These are phyloP conservation scores for Cercophora sp. DNA, from an alignment of 495 filamentous ascomycete genomes.

Conservation along the genomic window DNA sequence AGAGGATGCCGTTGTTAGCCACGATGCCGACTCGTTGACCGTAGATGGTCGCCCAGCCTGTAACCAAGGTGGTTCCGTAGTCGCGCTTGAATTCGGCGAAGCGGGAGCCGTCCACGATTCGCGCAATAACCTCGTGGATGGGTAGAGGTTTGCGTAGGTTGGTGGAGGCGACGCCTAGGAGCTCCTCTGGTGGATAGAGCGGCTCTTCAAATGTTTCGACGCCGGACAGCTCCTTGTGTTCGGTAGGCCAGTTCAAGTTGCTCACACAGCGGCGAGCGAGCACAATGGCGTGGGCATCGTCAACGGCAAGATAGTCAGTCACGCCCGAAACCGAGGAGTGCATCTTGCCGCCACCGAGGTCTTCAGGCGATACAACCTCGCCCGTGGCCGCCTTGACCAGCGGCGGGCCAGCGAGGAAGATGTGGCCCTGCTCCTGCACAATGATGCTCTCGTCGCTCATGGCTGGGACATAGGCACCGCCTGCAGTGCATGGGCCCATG, in stretches of 20 bases:
- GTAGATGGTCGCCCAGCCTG: constrained; percentile 88
- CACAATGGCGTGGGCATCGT: constrained; percentile 89
- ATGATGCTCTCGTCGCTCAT: constrained; percentile 99
- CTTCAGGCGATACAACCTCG: constrained; percentile 87
- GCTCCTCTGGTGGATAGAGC: constrained; percentile 74
- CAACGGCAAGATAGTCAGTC: constrained; percentile 90
- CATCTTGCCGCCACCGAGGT: constrained; percentile 87
- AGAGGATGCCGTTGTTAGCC: constrained; percentile 97
- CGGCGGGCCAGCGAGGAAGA: constrained; percentile 93
- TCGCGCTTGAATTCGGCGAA: constrained; percentile 94
- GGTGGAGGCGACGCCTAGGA: constrained; percentile 82
- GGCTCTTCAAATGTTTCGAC: constrained; percentile 55
- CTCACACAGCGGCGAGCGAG: constrained; percentile 77
- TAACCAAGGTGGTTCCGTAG: constrained; percentile 88
- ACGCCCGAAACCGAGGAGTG: constrained; percentile 92
- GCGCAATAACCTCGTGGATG: constrained; percentile 86
- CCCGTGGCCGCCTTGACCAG: constrained; percentile 96
- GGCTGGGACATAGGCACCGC: constrained; percentile 91
- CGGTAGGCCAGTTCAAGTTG: constrained; percentile 79
- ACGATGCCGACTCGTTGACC: constrained; percentile 90
- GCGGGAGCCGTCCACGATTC: constrained; percentile 85
- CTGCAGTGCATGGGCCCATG: constrained; percentile 96
- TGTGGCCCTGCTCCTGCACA: constrained; percentile 88
- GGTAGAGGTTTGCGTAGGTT: constrained; percentile 81
- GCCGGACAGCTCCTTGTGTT: constrained; percentile 10